Percentiles rank a stretch among this genome's conserved stretches.
phyloP scores from a whole-genome alignment of 2,329 filamentous ascomycete genomes.

The Coniochaeta prunicola region DNA sequence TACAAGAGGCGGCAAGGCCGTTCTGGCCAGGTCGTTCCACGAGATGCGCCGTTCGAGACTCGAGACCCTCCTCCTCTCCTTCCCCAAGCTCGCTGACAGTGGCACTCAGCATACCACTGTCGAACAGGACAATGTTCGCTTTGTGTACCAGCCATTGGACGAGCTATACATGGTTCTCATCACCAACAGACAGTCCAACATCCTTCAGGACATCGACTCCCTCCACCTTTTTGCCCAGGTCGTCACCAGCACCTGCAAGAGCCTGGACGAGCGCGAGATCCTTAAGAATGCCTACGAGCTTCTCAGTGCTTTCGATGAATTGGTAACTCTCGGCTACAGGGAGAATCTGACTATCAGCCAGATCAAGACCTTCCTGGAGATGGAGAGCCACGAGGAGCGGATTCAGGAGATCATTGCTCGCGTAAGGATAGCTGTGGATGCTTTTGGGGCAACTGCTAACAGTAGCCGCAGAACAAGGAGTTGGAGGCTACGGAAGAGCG shows the following conservation, averaged over 20 bases:
- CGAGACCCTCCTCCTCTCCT: constrained; percentile 91
- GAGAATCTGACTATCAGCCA: constrained; percentile 95
- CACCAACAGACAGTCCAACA: constrained; percentile 99
- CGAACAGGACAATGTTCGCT: constrained; percentile 98
- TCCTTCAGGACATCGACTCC: constrained; percentile 97
- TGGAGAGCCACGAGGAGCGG: constrained; percentile 98
- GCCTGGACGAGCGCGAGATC: constrained; percentile 91
- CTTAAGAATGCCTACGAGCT: constrained; percentile 91
- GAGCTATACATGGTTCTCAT: constrained; percentile 99
- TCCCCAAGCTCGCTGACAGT: constrained; percentile 93
- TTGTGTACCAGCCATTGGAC: constrained; percentile 97
- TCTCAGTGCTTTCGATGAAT: constrained; percentile 92
- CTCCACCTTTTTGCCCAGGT: constrained; percentile 97
- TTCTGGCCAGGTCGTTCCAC: constrained; percentile 94
- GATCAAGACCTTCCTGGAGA: constrained; percentile 98
- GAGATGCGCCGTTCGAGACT: constrained; percentile 96
- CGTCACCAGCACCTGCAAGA: constrained; percentile 93
- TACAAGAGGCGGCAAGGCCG: constrained; percentile 95
- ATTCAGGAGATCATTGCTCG: constrained; percentile 97
- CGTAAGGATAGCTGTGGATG: constrained; percentile 38
- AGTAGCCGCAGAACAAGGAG: constrained; percentile 75
- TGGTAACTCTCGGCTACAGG: constrained; percentile 90
- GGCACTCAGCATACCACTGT: constrained; percentile 97
- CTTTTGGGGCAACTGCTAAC: constrained; percentile 4
- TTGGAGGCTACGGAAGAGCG: constrained; percentile 96